These are phyloP conservation scores for Silene vulgaris DNA, from an alignment of 179 eudicot species.

Conservation along the genomic window DNA sequence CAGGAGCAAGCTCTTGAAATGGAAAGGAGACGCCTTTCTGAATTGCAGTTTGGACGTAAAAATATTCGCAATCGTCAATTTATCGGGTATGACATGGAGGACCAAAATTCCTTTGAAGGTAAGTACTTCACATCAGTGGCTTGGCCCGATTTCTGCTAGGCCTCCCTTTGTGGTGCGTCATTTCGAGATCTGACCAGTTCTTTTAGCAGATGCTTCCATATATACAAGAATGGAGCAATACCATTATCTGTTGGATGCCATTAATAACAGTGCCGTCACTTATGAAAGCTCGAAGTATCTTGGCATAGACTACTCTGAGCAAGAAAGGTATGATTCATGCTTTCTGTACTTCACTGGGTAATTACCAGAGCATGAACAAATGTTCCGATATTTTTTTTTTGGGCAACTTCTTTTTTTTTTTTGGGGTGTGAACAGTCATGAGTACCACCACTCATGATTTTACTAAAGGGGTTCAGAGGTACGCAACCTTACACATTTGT, in stretches of 20 bases:
- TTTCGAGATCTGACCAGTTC: neutral
- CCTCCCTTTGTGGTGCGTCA: neutral
- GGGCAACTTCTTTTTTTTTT: no score
- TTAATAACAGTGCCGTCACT: conserved; percentile 17
- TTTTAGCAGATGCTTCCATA: conserved; percentile 20
- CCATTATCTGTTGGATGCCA: conserved; percentile 20
- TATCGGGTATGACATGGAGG: conserved; percentile 36
- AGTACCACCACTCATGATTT: no score
- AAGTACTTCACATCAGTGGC: neutral
- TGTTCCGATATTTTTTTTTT: no score
- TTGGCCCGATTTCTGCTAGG: neutral
- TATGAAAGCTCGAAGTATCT: conserved; percentile 23
- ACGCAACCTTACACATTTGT: no score
- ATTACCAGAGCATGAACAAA: no score
- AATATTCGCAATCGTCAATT: conserved; percentile 31
- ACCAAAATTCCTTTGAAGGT: conserved; percentile 43
- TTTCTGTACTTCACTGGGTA: no score
- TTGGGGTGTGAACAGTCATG: no score
- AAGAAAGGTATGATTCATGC: conserved; percentile 33
- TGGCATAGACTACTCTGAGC: conserved; percentile 17
- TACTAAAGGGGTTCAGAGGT: no score
- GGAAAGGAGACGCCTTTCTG: conserved; percentile 45
- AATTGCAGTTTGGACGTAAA: conserved; percentile 38
- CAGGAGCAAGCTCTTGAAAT: conserved; percentile 50
- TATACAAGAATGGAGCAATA: conserved; percentile 16